A percentile compares a stretch with the other conserved stretches of the same genome.
phyloP scores from a whole-genome alignment of 768 basidiomycete species.

The Nevesoporus exiguus region DNA sequence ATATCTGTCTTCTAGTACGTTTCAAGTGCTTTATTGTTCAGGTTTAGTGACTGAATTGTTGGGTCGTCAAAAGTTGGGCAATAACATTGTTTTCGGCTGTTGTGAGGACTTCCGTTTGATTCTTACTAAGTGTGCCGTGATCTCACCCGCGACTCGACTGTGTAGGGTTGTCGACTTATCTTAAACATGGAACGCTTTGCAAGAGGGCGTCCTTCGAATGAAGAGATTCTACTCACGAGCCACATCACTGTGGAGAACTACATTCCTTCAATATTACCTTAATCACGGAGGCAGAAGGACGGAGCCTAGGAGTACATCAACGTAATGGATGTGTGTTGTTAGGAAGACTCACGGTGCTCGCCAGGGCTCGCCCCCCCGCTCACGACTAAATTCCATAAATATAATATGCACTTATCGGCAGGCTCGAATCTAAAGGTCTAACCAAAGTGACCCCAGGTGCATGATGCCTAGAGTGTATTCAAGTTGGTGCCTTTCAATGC shows the following conservation, averaged over 20 bases:
- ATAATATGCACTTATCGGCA: no score
- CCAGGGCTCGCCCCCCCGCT: no score
- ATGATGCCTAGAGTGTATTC: no score
- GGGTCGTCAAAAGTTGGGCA: conserved; percentile 12
- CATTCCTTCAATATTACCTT: neutral
- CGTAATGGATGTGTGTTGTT: neutral
- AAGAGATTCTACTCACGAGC: conserved; percentile 10
- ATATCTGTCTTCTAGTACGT: conserved; percentile 6
- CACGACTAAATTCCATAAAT: no score
- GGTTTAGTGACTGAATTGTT: neutral
- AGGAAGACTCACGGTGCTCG: neutral
- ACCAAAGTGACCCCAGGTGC: no score
- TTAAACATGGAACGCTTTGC: conserved; percentile 23
- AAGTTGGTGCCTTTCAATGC: no score
- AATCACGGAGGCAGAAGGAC: neutral
- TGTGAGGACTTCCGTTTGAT: conserved; percentile 13
- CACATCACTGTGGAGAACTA: conserved; percentile 2
- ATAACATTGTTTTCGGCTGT: conserved; percentile 9
- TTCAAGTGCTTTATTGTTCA: neutral
- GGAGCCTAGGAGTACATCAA: neutral
- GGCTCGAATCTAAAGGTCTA: no score
- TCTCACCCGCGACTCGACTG: neutral
- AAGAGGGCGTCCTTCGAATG: neutral
- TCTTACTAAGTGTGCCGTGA: neutral
- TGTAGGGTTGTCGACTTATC: conserved; percentile 23